These are phyloP conservation scores for Pittosporum tobira DNA, from an alignment of 129 eudicot genomes.

Conservation along the genomic window DNA sequence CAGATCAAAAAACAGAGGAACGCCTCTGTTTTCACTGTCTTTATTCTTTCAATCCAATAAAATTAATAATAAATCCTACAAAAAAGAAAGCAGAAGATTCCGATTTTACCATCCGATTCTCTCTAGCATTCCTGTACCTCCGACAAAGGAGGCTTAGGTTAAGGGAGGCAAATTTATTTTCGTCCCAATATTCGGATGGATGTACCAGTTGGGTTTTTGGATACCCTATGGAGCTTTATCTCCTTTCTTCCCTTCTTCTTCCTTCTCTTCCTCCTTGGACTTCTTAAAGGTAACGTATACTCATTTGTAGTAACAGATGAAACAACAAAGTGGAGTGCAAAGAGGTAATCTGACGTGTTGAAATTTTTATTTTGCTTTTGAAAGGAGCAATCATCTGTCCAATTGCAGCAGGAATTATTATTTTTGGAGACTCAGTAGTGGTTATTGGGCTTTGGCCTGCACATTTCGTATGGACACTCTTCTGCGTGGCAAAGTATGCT, in stretches of 20 bases:
- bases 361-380: neutral
- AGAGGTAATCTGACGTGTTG: neutral
- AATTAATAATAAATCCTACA: too few species aligned
- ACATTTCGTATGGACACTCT: slow-evolving; percentile 90
- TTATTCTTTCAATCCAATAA: too few species aligned
- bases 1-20: too few species aligned
- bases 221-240: slow-evolving; percentile 1
- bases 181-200: too few species aligned
- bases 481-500: slow-evolving; percentile 58
- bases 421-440: slow-evolving; percentile 64
- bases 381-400: slow-evolving; percentile 60
- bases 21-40: too few species aligned
- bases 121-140: too few species aligned
- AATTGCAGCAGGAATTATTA: slow-evolving; percentile 37
- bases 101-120: too few species aligned
- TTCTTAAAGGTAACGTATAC: neutral
- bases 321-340: too few species aligned
- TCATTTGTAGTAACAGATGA: too few species aligned
- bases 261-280: slow-evolving; percentile 8
- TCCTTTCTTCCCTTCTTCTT: slow-evolving; percentile 11
- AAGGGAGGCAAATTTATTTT: too few species aligned
- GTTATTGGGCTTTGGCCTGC: slow-evolving; percentile 85
- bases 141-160: too few species aligned
- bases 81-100: too few species aligned
- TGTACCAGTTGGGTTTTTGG: slow-evolving; percentile 7